Evolutionary conservation across 2,329 filamentous ascomycete genomes (phyloP), one percentile per base, ranked within the genome.

Genomic region (Aspergillus awamori): DNA sequence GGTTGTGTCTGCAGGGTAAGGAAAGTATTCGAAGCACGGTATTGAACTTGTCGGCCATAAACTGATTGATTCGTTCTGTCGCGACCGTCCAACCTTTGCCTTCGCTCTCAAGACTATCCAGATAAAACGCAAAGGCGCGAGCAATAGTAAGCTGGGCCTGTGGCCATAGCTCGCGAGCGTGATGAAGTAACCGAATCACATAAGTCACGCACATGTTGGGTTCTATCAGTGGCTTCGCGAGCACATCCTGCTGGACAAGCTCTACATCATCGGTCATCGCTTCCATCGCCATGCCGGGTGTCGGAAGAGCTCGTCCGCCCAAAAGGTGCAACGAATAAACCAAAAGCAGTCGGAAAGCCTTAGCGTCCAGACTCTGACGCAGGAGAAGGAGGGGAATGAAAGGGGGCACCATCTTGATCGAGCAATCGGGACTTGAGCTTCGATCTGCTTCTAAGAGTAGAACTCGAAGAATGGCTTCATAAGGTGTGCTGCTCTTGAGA

Each of bases 161-260:
- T 2, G 84, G 83, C 78, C 80, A 83, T 13, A 82, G 74, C 47
- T 74, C 70, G 22, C 82, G 79, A 60, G 83, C 82, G 74, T 83
- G 82, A 17, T 79, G 79, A 39, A 85, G 68, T 28, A 86, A 74
- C 22, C 82, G 79, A 53, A 79, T 69, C 54, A 82, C 76, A 30
- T 83, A 70, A 20, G 74, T 69, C 64, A 79, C 73, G 39, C 79
- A 70, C 15, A 69, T 73, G n/a, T 64, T 70, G 30, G 67, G 61
- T 49, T 71, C 68, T 26, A 75, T 63, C 54, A 61, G 60, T 41
- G 65, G 65, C 55, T 58, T 57, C 10, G 47, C 51, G 2, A 53
- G 36, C 8, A 28, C 20, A 13, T 41, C 51, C 13, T 59, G 17
- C 30, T 51, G 20, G 22, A 63, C 47, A 33, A 58, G 51, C 8